Conservation (phyloP, 1,139 yeast species). For the Zygoascus meyerae region DNA sequence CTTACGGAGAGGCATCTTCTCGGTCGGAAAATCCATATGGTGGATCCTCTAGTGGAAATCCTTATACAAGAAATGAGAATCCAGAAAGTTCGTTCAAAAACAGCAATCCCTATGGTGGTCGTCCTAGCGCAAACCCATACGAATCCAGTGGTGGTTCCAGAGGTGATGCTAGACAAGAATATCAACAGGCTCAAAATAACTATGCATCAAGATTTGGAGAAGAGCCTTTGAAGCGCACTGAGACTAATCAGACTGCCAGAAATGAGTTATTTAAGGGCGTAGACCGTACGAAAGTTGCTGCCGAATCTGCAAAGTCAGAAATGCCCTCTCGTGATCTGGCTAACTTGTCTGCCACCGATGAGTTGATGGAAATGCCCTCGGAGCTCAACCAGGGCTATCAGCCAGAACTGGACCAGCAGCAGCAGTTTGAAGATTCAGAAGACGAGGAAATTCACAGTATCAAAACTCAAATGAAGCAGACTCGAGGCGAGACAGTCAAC, state of each 20-base stretch:
- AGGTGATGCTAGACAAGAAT: slow-evolving; percentile 8
- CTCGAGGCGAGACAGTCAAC: slow-evolving; percentile 81
- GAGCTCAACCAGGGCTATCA: slow-evolving; percentile 19
- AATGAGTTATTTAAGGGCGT: slow-evolving; percentile 29
- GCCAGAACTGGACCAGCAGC: slow-evolving; percentile 41
- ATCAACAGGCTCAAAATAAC: slow-evolving; percentile 25
- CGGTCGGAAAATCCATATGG: neutral
- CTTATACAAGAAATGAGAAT: no score
- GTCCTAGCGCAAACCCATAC: slow-evolving; percentile 13
- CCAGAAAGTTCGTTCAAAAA: no score
- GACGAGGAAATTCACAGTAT: slow-evolving; percentile 89
- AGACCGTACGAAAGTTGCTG: slow-evolving; percentile 10
- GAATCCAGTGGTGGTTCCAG: slow-evolving; percentile 19
- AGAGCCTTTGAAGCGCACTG: slow-evolving; percentile 11
- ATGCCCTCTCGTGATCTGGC: slow-evolving; percentile 6
- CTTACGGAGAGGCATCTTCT: neutral
- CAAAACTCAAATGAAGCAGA: slow-evolving; percentile 75
- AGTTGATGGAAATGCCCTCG: slow-evolving; percentile 16
- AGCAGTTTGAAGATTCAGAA: slow-evolving; percentile 40
- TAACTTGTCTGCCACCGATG: slow-evolving; percentile 13
- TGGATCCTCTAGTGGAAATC: slow-evolving; percentile 1
- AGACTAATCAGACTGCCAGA: slow-evolving; percentile 23
- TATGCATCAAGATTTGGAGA: slow-evolving; percentile 15
- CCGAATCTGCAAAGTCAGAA: slow-evolving; percentile 11
- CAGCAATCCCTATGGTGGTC: slow-evolving; percentile 1